Conservation (phyloP, 768 basidiomycete genomes). For the Pleurotus tuber-regium region DNA sequence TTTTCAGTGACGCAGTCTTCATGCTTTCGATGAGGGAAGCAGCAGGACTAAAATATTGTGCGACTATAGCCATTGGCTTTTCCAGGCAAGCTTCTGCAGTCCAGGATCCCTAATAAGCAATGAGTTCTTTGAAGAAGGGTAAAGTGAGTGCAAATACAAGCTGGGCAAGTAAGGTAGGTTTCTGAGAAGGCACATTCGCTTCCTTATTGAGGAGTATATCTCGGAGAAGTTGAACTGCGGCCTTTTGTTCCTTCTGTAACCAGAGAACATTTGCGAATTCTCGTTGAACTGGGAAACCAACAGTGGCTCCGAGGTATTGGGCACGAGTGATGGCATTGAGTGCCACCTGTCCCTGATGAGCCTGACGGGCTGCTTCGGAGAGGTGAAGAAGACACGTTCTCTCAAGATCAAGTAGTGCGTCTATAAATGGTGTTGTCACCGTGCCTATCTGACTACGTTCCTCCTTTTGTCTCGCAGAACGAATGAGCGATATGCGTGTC, state of each 20-base stretch:
- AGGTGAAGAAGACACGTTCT: slow-evolving; percentile 68
- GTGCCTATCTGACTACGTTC: slow-evolving; percentile 77
- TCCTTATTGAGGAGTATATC: slow-evolving; percentile 27
- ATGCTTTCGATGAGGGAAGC: slow-evolving; percentile 28
- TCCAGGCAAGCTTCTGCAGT: slow-evolving; percentile 82
- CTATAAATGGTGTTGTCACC: slow-evolving; percentile 51
- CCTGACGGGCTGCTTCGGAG: slow-evolving; percentile 67
- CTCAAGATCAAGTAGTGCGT: slow-evolving; percentile 56
- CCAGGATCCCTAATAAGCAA: slow-evolving; percentile 75
- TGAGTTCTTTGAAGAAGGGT: not conserved
- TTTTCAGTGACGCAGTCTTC: slow-evolving; percentile 15
- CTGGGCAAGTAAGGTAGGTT: slow-evolving; percentile 51
- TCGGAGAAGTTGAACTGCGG: slow-evolving; percentile 74
- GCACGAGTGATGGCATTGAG: slow-evolving; percentile 83
- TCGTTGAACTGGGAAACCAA: slow-evolving; percentile 55
- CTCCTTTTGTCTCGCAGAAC: slow-evolving; percentile 66
- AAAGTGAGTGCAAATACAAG: slow-evolving; percentile 41
- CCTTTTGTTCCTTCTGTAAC: slow-evolving; percentile 79
- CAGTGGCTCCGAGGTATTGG: slow-evolving; percentile 49
- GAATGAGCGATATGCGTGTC: slow-evolving; percentile 79
- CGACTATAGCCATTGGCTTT: slow-evolving; percentile 69
- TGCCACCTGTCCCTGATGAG: slow-evolving; percentile 74
- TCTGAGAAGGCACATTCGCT: slow-evolving; percentile 15
- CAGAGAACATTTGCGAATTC: slow-evolving; percentile 93
- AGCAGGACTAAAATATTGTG: slow-evolving; percentile 70